These are phyloP conservation scores for Hygrophorus pudorinus DNA, from an alignment of 768 basidiomycete genomes.

Conservation along the genomic window DNA sequence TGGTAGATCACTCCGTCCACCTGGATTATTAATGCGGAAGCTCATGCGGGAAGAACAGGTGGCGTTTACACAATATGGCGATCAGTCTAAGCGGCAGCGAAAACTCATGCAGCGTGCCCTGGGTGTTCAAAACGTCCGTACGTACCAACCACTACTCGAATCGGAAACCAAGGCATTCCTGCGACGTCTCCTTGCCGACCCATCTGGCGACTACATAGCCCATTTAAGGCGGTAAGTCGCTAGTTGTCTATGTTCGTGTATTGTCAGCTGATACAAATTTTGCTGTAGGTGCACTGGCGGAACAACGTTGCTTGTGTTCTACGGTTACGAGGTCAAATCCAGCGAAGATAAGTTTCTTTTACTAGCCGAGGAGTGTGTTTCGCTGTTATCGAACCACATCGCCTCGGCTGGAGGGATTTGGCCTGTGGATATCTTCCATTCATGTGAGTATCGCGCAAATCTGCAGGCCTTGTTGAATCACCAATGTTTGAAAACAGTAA, in stretches of 20 bases:
- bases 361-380: conserved; percentile 18
- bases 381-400: conserved; percentile 17
- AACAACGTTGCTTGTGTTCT: conserved; percentile 32
- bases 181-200: conserved; percentile 38
- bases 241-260: conserved; percentile 24
- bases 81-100: conserved; percentile 54
- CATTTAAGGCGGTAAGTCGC: conserved; percentile 16
- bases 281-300: conserved; percentile 21
- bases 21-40: not conserved
- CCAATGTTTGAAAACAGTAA: conserved; percentile 7
- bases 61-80: conserved; percentile 52
- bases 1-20: conserved; percentile 22
- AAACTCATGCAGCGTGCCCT: conserved; percentile 59
- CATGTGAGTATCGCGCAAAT: conserved; percentile 6
- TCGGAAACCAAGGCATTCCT: conserved; percentile 51
- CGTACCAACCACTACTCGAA: conserved; percentile 48
- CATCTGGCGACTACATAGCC: conserved; percentile 11
- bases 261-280: conserved; percentile 5
- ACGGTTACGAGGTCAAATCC: conserved; percentile 30
- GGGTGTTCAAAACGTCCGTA: conserved; percentile 37
- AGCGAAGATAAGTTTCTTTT: conserved; percentile 20
- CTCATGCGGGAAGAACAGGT: conserved; percentile 4
- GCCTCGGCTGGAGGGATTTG: conserved; percentile 24
- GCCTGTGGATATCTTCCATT: conserved; percentile 24
- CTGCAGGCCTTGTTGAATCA: not conserved